Percentiles rank a stretch among this genome's conserved stretches.
These are phyloP conservation scores for Pichiaceae sp. DNA, from an alignment of 1,139 yeast genomes.

Conservation along the genomic window DNA sequence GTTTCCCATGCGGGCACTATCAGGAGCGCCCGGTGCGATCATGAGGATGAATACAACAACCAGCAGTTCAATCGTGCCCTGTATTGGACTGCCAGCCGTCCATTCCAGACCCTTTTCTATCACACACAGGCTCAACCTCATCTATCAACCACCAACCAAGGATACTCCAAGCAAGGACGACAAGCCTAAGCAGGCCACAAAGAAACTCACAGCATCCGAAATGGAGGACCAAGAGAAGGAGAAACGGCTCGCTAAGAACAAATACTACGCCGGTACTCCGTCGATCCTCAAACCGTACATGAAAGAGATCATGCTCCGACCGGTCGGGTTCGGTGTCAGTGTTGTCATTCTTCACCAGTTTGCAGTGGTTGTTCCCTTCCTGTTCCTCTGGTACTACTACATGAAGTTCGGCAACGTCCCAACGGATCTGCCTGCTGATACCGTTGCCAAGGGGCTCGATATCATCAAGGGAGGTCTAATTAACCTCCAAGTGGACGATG, in stretches of 20 bases:
- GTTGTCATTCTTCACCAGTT: conserved; percentile 78
- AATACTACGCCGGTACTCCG: conserved; percentile 22
- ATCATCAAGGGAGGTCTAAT: conserved; percentile 42
- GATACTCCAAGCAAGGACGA: conserved; percentile 8
- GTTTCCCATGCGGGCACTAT: too few species aligned
- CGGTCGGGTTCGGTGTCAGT: conserved; percentile 30
- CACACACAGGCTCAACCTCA: too few species aligned
- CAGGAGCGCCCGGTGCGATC: too few species aligned
- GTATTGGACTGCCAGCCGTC: too few species aligned
- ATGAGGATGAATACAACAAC: too few species aligned
- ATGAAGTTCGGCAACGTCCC: conserved; percentile 46
- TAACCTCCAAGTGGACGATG: conserved; percentile 15
- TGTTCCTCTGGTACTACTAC: conserved; percentile 68
- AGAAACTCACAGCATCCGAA: conserved; percentile 10
- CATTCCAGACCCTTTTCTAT: too few species aligned
- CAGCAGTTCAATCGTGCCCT: too few species aligned
- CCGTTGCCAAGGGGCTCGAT: conserved; percentile 52
- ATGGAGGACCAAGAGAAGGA: conserved; percentile 15
- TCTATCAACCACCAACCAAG: conserved; percentile 11
- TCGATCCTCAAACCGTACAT: conserved; percentile 21
- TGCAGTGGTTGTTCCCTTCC: conserved; percentile 73
- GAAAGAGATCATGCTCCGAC: conserved; percentile 20
- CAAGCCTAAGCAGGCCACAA: conserved; percentile 6
- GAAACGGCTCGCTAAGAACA: conserved; percentile 18
- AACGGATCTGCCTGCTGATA: conserved; percentile 59